A percentile compares a stretch with the other conserved stretches of the same genome.
These are phyloP conservation scores for Xylaria longipes DNA, from an alignment of 495 filamentous ascomycete genomes.

Conservation along the genomic window DNA sequence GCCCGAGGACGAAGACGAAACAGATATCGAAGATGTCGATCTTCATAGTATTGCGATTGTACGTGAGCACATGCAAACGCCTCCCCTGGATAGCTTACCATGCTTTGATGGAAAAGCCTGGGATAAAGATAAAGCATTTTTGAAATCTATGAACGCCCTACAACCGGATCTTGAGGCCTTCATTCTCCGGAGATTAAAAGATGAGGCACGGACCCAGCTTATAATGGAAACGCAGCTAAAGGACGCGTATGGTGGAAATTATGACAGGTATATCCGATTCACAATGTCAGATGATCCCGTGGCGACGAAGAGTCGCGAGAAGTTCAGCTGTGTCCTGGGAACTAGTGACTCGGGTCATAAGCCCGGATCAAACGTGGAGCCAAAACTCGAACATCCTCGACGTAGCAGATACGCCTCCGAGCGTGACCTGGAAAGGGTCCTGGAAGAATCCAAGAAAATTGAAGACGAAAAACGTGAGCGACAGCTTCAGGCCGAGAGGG, in stretches of 20 bases:
- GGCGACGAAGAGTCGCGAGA: constrained; percentile 53
- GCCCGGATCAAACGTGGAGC: constrained; percentile 52
- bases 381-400: constrained; percentile 66
- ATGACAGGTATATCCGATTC: constrained; percentile 58
- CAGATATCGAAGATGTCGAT: constrained; percentile 67
- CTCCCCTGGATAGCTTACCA: constrained; percentile 55
- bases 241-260: constrained; percentile 45
- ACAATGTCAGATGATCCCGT: constrained; percentile 57
- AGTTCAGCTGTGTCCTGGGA: constrained; percentile 41
- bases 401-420: constrained; percentile 68
- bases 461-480: constrained; percentile 76
- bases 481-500: constrained; percentile 70
- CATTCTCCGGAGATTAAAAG: constrained; percentile 38
- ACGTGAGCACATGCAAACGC: constrained; percentile 55
- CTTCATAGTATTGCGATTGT: constrained; percentile 58
- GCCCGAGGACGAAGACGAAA: constrained; percentile 56
- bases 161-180: constrained; percentile 43
- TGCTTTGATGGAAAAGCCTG: constrained; percentile 49
- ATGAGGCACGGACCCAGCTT: constrained; percentile 30
- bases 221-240: constrained; percentile 41
- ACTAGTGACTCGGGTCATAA: constrained; percentile 35
- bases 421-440: constrained; percentile 75
- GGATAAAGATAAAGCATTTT: constrained; percentile 47
- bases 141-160: constrained; percentile 36
- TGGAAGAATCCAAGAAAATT: constrained; percentile 78